Conservation (phyloP, 306 rosid species). For the Glycine latifolia region DNA sequence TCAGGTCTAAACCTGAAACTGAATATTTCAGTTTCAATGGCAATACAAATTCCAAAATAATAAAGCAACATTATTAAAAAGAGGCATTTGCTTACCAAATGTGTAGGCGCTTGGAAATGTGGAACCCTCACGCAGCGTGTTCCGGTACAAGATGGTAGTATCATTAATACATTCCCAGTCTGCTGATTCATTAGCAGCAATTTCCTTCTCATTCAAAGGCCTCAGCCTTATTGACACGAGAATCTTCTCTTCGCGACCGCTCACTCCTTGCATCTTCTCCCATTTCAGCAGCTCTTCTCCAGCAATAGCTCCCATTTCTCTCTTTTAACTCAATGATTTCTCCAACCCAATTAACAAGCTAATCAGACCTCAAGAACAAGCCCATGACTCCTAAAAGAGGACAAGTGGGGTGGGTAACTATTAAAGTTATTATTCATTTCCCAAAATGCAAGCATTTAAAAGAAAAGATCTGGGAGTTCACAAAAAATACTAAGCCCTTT, state of each 20-base stretch:
- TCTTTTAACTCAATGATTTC: conserved; percentile 34
- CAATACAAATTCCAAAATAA: conserved; percentile 30
- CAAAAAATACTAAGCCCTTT: conserved; percentile 45
- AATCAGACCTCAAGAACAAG: conserved; percentile 53
- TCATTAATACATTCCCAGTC: conserved; percentile 99
- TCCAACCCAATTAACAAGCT: conserved; percentile 46
- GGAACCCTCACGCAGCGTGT: conserved; percentile 95
- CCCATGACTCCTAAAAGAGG: conserved; percentile 49
- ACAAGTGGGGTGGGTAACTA: conserved; percentile 32
- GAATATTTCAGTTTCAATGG: conserved; percentile 17
- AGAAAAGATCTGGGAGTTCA: conserved; percentile 48
- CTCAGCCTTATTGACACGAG: conserved; percentile 90
- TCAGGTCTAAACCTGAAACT: conserved; percentile 11
- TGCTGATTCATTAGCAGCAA: conserved; percentile 69
- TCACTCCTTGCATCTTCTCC: conserved; percentile 84
- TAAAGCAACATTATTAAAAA: conserved; percentile 11
- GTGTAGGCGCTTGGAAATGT: conserved; percentile 94
- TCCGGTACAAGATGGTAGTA: conserved; percentile 85
- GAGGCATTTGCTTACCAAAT: conserved; percentile 70
- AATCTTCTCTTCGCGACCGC: conserved; percentile 90
- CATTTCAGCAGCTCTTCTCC: conserved; percentile 82
- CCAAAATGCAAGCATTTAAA: conserved; percentile 52
- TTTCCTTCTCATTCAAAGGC: conserved; percentile 90
- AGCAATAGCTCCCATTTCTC: conserved; percentile 86
- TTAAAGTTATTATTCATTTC: conserved; percentile 49